These are phyloP conservation scores for Mayamaea pseudoterrestris DNA, from an alignment of 108 stramenopile species.

Conservation along the genomic window DNA sequence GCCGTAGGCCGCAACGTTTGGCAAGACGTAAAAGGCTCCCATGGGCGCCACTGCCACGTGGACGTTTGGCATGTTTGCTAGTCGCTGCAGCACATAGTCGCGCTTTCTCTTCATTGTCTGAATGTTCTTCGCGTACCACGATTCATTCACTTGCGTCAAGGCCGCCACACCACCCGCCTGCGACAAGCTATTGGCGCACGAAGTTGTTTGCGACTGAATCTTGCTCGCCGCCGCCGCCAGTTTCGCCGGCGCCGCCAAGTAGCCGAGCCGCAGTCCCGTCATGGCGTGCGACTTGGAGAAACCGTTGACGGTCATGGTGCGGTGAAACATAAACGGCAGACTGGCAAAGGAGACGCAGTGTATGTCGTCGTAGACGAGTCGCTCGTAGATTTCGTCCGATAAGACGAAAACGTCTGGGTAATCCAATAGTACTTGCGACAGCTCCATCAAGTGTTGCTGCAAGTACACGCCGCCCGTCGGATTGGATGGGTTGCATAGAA, in stretches of 20 bases:
- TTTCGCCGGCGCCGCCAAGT: slow-evolving; percentile 63
- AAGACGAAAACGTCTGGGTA: slow-evolving; percentile 67
- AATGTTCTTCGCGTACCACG: slow-evolving; percentile 55
- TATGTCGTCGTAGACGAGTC: slow-evolving; percentile 74
- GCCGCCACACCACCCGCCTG: slow-evolving; percentile 93
- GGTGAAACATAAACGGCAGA: slow-evolving; percentile 62
- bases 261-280: slow-evolving; percentile 93
- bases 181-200: slow-evolving; percentile 85
- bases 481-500: slow-evolving; percentile 96
- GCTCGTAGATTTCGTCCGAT: slow-evolving; percentile 97
- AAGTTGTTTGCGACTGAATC: slow-evolving; percentile 87
- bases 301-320: slow-evolving; percentile 90
- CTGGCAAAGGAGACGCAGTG: slow-evolving; percentile 76
- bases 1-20: slow-evolving; percentile 72
- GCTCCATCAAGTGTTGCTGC: slow-evolving; percentile 32
- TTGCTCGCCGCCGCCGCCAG: slow-evolving; percentile 69
- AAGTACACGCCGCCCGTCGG: slow-evolving; percentile 84
- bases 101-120: slow-evolving; percentile 68
- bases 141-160: slow-evolving; percentile 52
- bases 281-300: slow-evolving; percentile 94
- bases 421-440: slow-evolving; percentile 60
- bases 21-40: slow-evolving; percentile 94
- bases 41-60: slow-evolving; percentile 51
- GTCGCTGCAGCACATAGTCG: slow-evolving; percentile 67
- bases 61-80: slow-evolving; percentile 60